phyloP scores from a whole-genome alignment of 139 green algal species.

The Yamagishiella unicocca region DNA sequence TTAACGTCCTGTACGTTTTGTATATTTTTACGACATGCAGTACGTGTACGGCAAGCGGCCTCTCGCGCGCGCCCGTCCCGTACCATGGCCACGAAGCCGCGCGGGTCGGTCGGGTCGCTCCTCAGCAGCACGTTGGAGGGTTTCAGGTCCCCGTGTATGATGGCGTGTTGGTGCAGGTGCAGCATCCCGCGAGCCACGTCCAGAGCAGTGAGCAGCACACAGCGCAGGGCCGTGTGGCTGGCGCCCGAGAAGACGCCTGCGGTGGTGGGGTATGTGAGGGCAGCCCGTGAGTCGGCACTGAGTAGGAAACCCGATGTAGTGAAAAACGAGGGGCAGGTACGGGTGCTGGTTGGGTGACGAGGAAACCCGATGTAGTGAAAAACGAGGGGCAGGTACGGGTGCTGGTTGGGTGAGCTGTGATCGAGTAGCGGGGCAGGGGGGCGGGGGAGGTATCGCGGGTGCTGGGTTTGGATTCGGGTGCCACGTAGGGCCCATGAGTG shows the following conservation, averaged over 20 bases:
- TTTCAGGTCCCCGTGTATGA: conserved; percentile 35
- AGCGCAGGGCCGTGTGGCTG: not conserved
- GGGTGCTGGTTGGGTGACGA: not conserved
- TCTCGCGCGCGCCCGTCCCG: too few relatives aligned
- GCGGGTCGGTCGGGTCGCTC: conserved; percentile 13
- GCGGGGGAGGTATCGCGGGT: not conserved
- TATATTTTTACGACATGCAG: not conserved
- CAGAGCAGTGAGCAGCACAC: conserved; percentile 33
- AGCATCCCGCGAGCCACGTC: conserved; percentile 14
- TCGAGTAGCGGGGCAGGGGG: not conserved
- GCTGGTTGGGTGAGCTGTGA: not conserved
- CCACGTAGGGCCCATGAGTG: too few relatives aligned
- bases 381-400: not conserved
- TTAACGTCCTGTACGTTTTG: not conserved
- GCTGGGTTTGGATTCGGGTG: too few relatives aligned
- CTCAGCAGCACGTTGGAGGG: conserved; percentile 36
- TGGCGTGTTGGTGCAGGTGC: conserved; percentile 12
- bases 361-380: not conserved
- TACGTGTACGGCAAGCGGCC: not conserved
- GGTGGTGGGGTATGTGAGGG: not conserved
- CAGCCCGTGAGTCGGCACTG: too few relatives aligned
- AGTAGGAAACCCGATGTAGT: not conserved
- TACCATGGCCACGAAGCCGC: conserved; percentile 18
- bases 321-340: not conserved
- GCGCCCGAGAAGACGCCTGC: not conserved